phyloP scores from a whole-genome alignment of 331 rosid genomes.

The Dryas integrifolia region DNA sequence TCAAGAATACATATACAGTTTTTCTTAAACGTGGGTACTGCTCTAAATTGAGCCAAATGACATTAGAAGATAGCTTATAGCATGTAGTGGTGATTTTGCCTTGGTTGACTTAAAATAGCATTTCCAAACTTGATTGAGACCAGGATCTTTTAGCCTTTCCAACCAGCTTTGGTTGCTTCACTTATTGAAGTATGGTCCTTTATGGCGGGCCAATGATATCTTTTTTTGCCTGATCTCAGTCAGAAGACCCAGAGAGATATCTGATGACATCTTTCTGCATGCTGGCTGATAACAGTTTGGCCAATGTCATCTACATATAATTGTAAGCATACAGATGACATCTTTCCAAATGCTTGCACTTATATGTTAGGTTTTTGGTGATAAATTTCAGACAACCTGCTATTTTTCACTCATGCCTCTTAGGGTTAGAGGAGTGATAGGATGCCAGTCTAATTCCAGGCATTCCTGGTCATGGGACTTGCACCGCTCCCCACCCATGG shows the following conservation, averaged over 20 bases:
- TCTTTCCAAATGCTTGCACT: background rate
- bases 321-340: background rate
- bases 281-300: background rate
- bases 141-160: background rate
- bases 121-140: background rate
- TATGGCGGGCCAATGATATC: background rate
- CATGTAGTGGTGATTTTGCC: background rate
- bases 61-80: background rate
- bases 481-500: background rate
- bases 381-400: too few species aligned
- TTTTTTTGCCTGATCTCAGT: background rate
- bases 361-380: background rate
- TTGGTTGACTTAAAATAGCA: background rate
- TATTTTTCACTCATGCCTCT: background rate
- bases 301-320: background rate
- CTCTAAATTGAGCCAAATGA: background rate
- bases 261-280: background rate
- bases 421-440: background rate
- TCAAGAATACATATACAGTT: background rate
- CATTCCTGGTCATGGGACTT: background rate
- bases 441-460: background rate
- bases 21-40: background rate
- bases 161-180: background rate
- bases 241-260: background rate
- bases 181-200: background rate